These are phyloP conservation scores for Podila minutissima DNA, from an alignment of 192 early-diverging fungal species.

Conservation along the genomic window DNA sequence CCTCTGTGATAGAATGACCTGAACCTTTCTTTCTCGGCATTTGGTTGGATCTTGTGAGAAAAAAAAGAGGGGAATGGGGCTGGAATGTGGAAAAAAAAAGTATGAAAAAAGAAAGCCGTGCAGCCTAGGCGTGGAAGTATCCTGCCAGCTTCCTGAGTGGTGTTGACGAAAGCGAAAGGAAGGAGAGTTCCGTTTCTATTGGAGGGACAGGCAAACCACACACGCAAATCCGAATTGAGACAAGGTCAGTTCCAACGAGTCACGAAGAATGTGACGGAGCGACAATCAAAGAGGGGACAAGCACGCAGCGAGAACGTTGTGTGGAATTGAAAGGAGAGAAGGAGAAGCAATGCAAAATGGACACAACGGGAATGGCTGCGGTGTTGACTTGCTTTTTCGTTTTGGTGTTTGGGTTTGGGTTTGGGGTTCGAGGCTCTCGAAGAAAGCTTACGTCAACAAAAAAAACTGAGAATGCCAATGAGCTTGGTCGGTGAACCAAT, in stretches of 20 bases:
- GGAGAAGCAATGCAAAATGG: too few species aligned
- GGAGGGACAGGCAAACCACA: background rate
- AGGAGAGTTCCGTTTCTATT: background rate
- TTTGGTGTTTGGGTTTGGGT: too few species aligned
- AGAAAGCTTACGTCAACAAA: too few species aligned
- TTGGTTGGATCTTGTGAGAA: background rate
- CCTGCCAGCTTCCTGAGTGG: too few species aligned
- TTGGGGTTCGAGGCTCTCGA: too few species aligned
- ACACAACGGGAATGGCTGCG: too few species aligned
- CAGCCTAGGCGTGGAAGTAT: too few species aligned
- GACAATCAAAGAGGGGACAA: background rate
- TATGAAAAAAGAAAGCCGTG: background rate
- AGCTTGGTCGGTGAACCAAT: too few species aligned
- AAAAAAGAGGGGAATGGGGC: background rate
- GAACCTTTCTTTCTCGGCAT: slow-evolving; percentile 23
- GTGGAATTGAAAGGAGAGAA: too few species aligned
- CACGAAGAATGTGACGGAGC: background rate
- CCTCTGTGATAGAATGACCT: slow-evolving; percentile 21
- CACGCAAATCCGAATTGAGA: background rate
- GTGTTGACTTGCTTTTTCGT: too few species aligned
- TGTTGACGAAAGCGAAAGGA: background rate
- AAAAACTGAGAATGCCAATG: too few species aligned
- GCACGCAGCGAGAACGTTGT: too few species aligned
- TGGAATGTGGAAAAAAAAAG: background rate
- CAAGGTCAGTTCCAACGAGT: background rate